These are phyloP conservation scores for Fusarium marasasianum DNA, from an alignment of 2,329 filamentous ascomycete genomes.

Conservation along the genomic window DNA sequence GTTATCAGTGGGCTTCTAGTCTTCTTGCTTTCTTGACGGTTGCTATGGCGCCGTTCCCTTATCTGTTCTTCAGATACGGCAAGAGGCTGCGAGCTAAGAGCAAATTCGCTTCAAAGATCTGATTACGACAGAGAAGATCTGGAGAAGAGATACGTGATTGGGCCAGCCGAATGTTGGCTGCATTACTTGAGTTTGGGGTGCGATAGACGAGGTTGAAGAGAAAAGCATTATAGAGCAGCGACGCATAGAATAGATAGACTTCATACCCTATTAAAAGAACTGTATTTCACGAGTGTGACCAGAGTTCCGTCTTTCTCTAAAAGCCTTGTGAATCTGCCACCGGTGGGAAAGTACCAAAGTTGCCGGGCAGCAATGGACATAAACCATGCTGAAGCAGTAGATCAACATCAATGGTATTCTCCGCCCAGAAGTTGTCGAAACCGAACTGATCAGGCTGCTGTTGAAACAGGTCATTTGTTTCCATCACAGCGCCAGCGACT, in stretches of 20 bases:
- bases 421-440: conserved; percentile 12
- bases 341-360: conserved; percentile 1
- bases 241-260: neutral
- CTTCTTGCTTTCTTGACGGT: conserved; percentile 31
- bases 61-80: conserved; percentile 35
- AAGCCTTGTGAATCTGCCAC: neutral
- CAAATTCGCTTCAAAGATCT: conserved; percentile 16
- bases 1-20: conserved; percentile 31
- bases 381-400: conserved; percentile 20
- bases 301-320: neutral
- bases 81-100: conserved; percentile 27
- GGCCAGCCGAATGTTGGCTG: accelerated
- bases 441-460: neutral
- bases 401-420: conserved; percentile 23
- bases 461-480: neutral
- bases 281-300: neutral
- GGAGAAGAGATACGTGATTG: neutral
- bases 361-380: conserved; percentile 9
- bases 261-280: neutral
- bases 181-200: too few relatives aligned
- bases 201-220: accelerated
- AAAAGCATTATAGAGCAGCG: neutral
- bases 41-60: conserved; percentile 32
- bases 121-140: accelerated
- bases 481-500: neutral